Percentiles rank a stretch among this genome's conserved stretches.
phyloP scores from a whole-genome alignment of 1,139 yeast genomes.

The Blastobotrys proliferans region DNA sequence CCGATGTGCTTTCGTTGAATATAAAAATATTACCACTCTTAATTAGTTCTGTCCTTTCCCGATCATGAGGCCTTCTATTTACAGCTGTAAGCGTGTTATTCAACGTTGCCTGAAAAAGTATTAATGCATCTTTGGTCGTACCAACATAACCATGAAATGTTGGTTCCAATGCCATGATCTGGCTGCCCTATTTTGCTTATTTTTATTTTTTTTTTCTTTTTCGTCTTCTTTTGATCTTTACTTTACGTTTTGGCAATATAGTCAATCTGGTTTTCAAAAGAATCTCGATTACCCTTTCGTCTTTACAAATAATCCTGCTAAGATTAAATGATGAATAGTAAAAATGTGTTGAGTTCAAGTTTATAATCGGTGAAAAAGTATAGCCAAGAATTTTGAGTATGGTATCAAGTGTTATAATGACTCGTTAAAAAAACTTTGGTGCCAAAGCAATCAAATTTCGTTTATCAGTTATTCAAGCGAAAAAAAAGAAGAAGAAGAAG shows the following conservation, averaged over 20 bases:
- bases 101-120: constrained; percentile 74
- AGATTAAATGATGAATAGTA: no score
- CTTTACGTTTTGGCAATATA: background rate
- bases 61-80: constrained; percentile 75
- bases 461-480: no score
- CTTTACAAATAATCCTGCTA: no score
- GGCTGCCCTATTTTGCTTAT: background rate
- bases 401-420: no score
- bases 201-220: background rate
- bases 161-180: constrained; percentile 36
- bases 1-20: constrained; percentile 75
- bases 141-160: constrained; percentile 77
- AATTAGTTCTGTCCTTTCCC: constrained; percentile 64
- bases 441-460: no score
- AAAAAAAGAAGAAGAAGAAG: background rate
- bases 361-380: no score
- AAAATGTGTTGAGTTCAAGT: no score
- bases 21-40: constrained; percentile 79
- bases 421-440: no score
- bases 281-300: background rate
- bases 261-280: background rate
- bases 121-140: constrained; percentile 75
- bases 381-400: no score
- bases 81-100: constrained; percentile 61
- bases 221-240: background rate